A percentile compares a stretch with the other conserved stretches of the same genome.
Evolutionary conservation across 139 green algal genomes (phyloP).

Genomic region (Auxenochlorella pyrenoidosa): DNA sequence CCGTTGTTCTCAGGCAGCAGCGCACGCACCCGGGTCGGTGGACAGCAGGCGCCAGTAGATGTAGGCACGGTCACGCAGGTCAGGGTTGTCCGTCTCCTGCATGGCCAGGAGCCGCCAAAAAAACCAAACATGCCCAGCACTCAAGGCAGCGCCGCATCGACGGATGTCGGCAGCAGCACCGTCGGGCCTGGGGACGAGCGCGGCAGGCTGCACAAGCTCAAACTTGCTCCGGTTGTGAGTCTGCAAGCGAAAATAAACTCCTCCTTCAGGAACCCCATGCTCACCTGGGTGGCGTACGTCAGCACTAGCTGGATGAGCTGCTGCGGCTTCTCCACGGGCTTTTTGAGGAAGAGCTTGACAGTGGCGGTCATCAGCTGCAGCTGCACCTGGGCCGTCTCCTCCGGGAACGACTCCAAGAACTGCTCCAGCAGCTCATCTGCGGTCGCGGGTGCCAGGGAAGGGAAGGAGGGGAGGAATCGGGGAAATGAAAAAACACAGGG

Average conservation of each 20-base stretch:
- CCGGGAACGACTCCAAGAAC: conserved; percentile 97
- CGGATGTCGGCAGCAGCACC: too few relatives aligned
- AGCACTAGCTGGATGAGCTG: conserved; percentile 96
- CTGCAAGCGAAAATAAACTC: too few relatives aligned
- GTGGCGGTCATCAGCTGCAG: conserved; percentile 97
- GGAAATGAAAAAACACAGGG: too few relatives aligned
- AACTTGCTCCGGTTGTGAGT: too few relatives aligned
- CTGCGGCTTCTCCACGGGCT: conserved; percentile 86
- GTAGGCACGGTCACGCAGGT: conserved; percentile 97
- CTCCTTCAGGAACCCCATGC: neutral
- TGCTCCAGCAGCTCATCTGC: conserved; percentile 94
- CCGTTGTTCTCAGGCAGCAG: too few relatives aligned
- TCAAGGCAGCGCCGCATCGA: too few relatives aligned
- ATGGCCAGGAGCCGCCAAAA: neutral
- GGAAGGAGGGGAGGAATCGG: neutral
- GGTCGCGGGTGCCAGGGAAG: neutral
- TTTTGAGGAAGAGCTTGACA: conserved; percentile 99
- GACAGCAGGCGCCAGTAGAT: conserved; percentile 99
- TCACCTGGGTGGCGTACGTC: conserved; percentile 78
- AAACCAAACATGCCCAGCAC: too few relatives aligned
- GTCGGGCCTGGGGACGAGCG: too few relatives aligned
- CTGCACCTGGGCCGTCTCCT: conserved; percentile 94
- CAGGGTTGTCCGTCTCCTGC: conserved; percentile 97
- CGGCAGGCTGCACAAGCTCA: neutral
- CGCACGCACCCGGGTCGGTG: conserved; percentile 88